phyloP scores from a whole-genome alignment of 2,329 filamentous ascomycete genomes.

The Colletotrichum sojae region DNA sequence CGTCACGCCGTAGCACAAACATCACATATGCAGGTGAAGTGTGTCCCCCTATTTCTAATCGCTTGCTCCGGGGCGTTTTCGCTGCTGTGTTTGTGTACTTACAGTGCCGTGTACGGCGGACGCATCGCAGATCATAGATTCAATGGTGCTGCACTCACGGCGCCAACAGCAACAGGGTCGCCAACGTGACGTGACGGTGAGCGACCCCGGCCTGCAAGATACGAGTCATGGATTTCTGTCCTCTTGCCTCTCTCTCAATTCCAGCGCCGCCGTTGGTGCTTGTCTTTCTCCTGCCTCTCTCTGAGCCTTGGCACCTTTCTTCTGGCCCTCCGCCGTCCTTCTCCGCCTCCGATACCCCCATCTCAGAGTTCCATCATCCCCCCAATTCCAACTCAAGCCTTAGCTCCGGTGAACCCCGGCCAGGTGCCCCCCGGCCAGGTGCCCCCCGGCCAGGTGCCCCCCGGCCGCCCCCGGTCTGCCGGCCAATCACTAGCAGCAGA shows the following conservation, averaged over 20 bases:
- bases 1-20: slow-evolving; percentile 8
- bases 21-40: neutral
- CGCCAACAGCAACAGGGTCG: too few relatives aligned
- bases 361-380: neutral
- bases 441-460: slow-evolving; percentile 1
- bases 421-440: slow-evolving; percentile 10
- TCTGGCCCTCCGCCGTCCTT: neutral
- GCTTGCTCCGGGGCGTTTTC: too few relatives aligned
- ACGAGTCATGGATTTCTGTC: slow-evolving; percentile 30
- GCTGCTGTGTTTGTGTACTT: slow-evolving; percentile 10
- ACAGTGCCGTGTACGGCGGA: neutral
- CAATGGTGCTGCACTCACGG: too few relatives aligned
- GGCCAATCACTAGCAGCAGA: slow-evolving; percentile 26
- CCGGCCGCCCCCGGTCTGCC: slow-evolving; percentile 18
- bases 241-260: slow-evolving; percentile 6
- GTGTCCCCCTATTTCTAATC: too few relatives aligned
- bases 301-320: neutral
- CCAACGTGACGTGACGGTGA: neutral
- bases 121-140: too few relatives aligned
- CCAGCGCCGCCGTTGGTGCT: neutral
- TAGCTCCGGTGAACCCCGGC: slow-evolving; percentile 11
- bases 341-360: slow-evolving; percentile 5
- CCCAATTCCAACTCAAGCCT: slow-evolving; percentile 10
- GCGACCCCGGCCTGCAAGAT: neutral
- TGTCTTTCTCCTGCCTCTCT: neutral